Evolutionary conservation across 2,329 filamentous ascomycete genomes (phyloP), one percentile per base, ranked within the genome.

Genomic region (Nannizzia gypsea): DNA sequence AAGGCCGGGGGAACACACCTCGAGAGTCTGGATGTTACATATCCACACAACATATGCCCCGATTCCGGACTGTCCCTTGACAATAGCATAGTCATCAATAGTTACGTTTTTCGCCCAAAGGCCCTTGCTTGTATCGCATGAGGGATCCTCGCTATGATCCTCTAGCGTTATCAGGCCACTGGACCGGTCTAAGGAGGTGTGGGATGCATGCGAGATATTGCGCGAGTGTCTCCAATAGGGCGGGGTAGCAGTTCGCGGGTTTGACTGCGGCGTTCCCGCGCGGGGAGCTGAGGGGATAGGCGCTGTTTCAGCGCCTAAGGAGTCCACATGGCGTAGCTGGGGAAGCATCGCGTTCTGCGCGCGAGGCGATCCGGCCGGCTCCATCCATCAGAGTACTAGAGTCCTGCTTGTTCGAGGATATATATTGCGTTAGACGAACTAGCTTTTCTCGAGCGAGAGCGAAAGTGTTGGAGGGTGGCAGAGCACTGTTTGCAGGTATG

Each of bases 41-140:
- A 90, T 93, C 89, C 89, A 99, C 6, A 96, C 90, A 1, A 96
- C 89, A 75, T 97, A 99, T 1, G 91, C 88, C n/a, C 92, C 92
- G 55, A 85, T 75, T 4, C 81, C 81, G 3, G 79, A 76, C 57
- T 76, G 79, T 6, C 82, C 83, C 62, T 79, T 78, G 31, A 87
- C 79, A 64, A 86, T 77, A 36, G 81, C 78, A 73, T 84, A 80
- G 67, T 85, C 82, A 60, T 84, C 79, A 58, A 87, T 81, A 5
- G 77, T 75, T 44, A 85, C 83, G 60, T 79, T 78, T 57, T 77
- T 80, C 6, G 84, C 84, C 83, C 84, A 87, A 59, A 85, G 76
- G 0, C 80, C 78, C 44, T 78, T 78, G 66, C 77, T 81, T 17
- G 80, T 79, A 65, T 83, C 80, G 44, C 79, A 79, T 48, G 75